Evolutionary conservation across 805 yeast genomes (phyloP).

Genomic region (Nakazawaea anatomiae): DNA sequence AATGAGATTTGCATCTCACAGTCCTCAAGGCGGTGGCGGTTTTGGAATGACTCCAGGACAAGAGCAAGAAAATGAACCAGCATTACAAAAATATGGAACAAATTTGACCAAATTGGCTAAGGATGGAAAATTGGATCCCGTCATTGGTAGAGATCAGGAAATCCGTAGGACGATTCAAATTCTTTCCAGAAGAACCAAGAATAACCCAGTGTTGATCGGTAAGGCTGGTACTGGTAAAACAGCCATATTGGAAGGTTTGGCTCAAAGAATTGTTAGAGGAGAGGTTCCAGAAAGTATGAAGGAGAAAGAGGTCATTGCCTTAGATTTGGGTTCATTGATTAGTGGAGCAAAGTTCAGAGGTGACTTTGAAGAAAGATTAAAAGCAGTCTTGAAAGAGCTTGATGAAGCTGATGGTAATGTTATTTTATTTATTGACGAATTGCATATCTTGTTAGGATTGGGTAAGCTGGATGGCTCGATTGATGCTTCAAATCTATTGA

Average conservation of each 20-base stretch:
- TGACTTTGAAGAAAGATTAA: constrained; percentile 89
- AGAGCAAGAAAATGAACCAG: constrained; percentile 53
- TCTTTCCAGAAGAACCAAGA: constrained; percentile 85
- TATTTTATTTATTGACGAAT: constrained; percentile 84
- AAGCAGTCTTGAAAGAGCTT: constrained; percentile 74
- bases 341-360: constrained; percentile 96
- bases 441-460: constrained; percentile 81
- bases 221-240: constrained; percentile 98
- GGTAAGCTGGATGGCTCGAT: constrained; percentile 95
- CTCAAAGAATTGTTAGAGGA: constrained; percentile 85
- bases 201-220: constrained; percentile 93
- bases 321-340: constrained; percentile 84
- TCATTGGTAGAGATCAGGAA: constrained; percentile 95
- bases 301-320: constrained; percentile 72
- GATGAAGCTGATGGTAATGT: constrained; percentile 72
- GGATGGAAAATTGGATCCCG: constrained; percentile 92
- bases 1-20: constrained; percentile 10
- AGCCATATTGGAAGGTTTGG: constrained; percentile 93
- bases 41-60: constrained; percentile 32
- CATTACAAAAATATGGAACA: constrained; percentile 78
- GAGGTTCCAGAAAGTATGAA: constrained; percentile 95
- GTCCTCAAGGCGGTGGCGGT: constrained; percentile 3
- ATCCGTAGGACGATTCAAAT: constrained; percentile 91
- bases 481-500: constrained; percentile 89
- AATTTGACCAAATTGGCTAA: constrained; percentile 83